Conservation (phyloP, 192 early-diverging fungal genomes). For the Gigaspora rosea region DNA sequence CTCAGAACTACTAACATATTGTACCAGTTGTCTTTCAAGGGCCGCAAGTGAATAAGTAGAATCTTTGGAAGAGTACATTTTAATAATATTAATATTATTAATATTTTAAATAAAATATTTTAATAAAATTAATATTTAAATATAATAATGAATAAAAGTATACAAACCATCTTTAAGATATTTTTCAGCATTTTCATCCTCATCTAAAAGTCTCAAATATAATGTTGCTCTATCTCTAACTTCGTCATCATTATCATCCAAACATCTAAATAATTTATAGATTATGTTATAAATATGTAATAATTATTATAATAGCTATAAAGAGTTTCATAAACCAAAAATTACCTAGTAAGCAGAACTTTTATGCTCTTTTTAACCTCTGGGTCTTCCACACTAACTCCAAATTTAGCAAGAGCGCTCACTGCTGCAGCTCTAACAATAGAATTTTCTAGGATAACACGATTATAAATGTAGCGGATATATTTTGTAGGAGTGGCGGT, state of each 20-base stretch:
- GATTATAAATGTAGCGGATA: constrained; percentile 99
- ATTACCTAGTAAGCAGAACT: constrained; percentile 75
- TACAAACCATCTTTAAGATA: constrained; percentile 83
- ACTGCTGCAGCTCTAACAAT: constrained; percentile 96
- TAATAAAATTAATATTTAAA: background rate
- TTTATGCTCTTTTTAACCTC: constrained; percentile 72
- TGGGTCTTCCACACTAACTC: constrained; percentile 73
- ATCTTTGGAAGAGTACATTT: constrained; percentile 51
- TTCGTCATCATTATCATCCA: constrained; percentile 98
- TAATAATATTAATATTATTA: constrained; percentile 11
- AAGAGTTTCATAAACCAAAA: background rate
- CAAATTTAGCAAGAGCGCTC: constrained; percentile 93
- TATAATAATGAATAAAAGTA: background rate
- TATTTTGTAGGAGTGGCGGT: constrained; percentile 91
- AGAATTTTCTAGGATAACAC: constrained; percentile 96
- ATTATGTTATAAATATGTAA: background rate
- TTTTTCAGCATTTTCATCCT: constrained; percentile 59
- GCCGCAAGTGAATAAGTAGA: constrained; percentile 82
- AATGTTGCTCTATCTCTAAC: constrained; percentile 95
- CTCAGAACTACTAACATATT: constrained; percentile 76
- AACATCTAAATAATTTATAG: constrained; percentile 61
- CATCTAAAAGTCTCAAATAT: constrained; percentile 78
- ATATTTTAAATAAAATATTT: background rate
- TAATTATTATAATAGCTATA: background rate
- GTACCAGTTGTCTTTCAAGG: constrained; percentile 84